Percentiles rank a stretch among this genome's conserved stretches.
Conservation (phyloP, 768 basidiomycete species). For the Termitomyces sp. region DNA sequence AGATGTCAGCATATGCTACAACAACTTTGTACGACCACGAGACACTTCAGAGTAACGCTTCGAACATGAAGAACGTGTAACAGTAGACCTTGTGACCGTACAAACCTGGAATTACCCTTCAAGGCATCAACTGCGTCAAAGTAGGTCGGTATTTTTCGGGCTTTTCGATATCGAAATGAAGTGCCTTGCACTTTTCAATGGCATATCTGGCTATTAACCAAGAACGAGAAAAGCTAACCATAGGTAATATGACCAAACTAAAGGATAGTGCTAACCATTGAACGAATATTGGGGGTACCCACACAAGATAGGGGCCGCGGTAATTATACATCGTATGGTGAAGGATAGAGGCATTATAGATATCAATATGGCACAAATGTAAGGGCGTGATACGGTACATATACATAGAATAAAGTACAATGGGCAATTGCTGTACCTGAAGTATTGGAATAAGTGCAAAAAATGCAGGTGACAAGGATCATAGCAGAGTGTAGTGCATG, state of each 20-base stretch:
- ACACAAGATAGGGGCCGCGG: background rate
- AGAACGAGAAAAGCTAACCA: too few relatives aligned
- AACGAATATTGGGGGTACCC: too few relatives aligned
- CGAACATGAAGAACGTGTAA: background rate
- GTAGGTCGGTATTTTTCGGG: too few relatives aligned
- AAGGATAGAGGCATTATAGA: background rate
- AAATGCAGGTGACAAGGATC: background rate
- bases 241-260: background rate
- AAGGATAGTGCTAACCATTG: background rate
- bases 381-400: background rate
- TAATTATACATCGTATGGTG: background rate
- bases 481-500: background rate
- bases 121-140: too few relatives aligned
- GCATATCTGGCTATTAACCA: too few relatives aligned
- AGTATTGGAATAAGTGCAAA: background rate
- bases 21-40: conserved; percentile 6
- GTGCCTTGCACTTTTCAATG: too few relatives aligned
- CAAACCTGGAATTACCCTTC: background rate
- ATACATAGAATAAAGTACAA: background rate
- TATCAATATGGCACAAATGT: background rate
- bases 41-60: conserved; percentile 5
- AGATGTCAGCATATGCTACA: conserved; percentile 15
- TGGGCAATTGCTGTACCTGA: background rate
- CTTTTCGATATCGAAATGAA: too few relatives aligned
- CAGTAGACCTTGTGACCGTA: background rate